These are phyloP conservation scores for Oldenlandia corymbosa DNA, from an alignment of 257 asterid species.

Conservation along the genomic window DNA sequence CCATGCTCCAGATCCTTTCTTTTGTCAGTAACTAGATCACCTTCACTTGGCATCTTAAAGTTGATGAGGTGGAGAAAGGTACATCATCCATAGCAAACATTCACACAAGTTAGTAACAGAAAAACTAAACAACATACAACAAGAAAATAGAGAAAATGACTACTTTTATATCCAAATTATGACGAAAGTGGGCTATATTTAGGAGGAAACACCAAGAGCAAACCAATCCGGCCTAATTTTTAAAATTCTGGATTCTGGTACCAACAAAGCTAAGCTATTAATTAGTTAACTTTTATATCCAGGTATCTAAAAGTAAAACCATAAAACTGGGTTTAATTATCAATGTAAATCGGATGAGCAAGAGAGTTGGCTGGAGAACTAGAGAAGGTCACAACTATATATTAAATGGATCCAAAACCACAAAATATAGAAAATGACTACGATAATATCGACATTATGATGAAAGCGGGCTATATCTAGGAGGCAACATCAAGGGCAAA, in stretches of 20 bases:
- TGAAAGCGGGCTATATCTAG: background rate
- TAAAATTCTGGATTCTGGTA: background rate
- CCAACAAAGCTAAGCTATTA: background rate
- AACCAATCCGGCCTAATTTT: background rate
- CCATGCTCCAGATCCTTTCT: conserved; percentile 55
- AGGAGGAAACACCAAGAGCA: background rate
- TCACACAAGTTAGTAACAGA: background rate
- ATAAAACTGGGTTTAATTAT: background rate
- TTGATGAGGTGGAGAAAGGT: conserved; percentile 5
- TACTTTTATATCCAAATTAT: background rate
- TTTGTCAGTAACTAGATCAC: conserved; percentile 42
- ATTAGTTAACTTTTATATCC: background rate
- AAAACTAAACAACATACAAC: background rate
- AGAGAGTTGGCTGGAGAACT: background rate
- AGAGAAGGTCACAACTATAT: background rate
- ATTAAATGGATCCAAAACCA: background rate
- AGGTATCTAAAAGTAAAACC: background rate
- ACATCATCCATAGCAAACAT: conserved; percentile 6
- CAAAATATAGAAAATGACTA: background rate
- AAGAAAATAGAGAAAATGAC: background rate
- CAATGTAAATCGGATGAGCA: background rate
- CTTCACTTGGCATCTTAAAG: conserved; percentile 57
- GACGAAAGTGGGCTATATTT: background rate
- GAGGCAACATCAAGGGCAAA: background rate
- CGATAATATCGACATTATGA: background rate